These are phyloP conservation scores for Juncus effusus DNA, from an alignment of 176 grass and related monocot genomes.

Conservation along the genomic window DNA sequence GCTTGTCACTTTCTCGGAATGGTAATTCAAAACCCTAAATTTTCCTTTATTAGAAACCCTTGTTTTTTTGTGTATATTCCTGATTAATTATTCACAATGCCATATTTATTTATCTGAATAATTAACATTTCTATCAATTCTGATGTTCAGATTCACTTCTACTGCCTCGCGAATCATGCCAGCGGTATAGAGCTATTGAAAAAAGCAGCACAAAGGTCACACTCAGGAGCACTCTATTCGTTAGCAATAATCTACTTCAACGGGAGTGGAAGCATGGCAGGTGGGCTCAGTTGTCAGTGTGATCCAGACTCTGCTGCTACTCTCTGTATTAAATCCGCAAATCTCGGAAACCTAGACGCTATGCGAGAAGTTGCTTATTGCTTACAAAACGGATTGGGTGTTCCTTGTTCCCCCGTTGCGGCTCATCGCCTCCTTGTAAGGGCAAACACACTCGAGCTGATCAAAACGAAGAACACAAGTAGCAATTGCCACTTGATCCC, in stretches of 20 bases:
- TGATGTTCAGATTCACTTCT: conserved; percentile 57
- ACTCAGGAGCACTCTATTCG: conserved; percentile 66
- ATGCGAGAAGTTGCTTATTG: conserved; percentile 80
- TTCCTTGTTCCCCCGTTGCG: conserved; percentile 43
- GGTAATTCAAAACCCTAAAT: conserved; percentile 31
- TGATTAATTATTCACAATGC: not conserved
- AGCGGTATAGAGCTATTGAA: conserved; percentile 56
- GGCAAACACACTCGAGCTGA: conserved; percentile 55
- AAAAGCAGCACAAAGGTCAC: conserved; percentile 56
- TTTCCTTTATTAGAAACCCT: not conserved
- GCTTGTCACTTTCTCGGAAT: conserved; percentile 76
- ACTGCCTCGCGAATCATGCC: conserved; percentile 50
- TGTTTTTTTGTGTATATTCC: not conserved
- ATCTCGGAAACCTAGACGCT: conserved; percentile 64
- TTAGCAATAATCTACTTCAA: conserved; percentile 82
- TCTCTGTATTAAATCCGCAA: conserved; percentile 65
- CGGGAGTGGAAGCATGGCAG: conserved; percentile 50
- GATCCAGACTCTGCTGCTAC: conserved; percentile 58
- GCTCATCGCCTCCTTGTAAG: conserved; percentile 62
- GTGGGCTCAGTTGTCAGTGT: conserved; percentile 23
- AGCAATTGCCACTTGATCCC: conserved; percentile 11
- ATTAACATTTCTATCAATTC: not conserved
- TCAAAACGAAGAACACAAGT: not conserved
- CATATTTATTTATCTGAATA: not conserved
- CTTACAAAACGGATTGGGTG: conserved; percentile 70